Base-by-base conservation (phyloP, 768 basidiomycete genomes). In the Calocybe cyanea region DNA sequence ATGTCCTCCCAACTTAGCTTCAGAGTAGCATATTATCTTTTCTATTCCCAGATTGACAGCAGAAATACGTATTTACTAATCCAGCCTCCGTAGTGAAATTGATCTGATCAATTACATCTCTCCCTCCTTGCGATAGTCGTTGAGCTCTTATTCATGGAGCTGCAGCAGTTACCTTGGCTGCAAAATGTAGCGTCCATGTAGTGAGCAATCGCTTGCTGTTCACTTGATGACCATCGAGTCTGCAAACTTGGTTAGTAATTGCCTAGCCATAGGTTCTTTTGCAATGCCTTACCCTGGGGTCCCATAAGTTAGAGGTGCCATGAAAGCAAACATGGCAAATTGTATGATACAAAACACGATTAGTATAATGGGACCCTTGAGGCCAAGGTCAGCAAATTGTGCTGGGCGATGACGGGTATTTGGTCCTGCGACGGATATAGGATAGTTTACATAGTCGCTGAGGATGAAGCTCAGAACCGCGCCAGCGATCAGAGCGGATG, bases 121-220 rank as follows among this genome's bases (percentile, higher is more conserved):
- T 20, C 15, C 28, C 24, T 14, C 25, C 25, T 11, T 28, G 11
- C 25, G 25, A 28, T 28, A n/a, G n/a, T n/a, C n/a, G n/a, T n/a
- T 11, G 25, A 28, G 25, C 11, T 28, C 25, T 6, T 28, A 28
- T 11, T 11, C 25, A n/a, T n/a, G n/a, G n/a, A n/a, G n/a, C 25
- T 28, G 5, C 25, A 28, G 25, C 25, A 28, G 72, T 72, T 60
- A 70, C 71, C 69, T 88, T 90, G 20, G 80, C 86, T 24, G 87
- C 87, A 58, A 92, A 92, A 71, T 97, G 93, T 61, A 98, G 72
- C 25, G 92, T 95, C 95, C 95, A 98, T 46, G 84, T 87, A 20
- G 83, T 81, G 45, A 97, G 68, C 30, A 98, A 64, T 48, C 92
- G 79, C 63, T 89, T 80, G 57, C 80, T 72, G 63, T 92, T 92